These are phyloP conservation scores for Hypericum androsaemum DNA, from an alignment of 345 rosid genomes.

Conservation along the genomic window DNA sequence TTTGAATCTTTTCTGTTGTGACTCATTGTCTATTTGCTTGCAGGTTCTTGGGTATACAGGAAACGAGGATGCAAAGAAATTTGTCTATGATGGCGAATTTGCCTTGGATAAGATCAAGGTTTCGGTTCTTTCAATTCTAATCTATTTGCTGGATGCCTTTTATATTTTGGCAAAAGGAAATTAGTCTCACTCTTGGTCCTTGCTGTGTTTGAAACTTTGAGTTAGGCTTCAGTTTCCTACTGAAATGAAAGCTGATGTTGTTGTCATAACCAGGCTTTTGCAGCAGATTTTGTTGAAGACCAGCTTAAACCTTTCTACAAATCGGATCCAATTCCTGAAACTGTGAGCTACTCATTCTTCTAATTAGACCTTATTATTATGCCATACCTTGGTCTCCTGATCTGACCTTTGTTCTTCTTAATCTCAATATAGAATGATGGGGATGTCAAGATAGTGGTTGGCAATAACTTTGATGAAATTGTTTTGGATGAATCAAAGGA, in stretches of 20 bases:
- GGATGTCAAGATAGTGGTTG: conserved; percentile 94
- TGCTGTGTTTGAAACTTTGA: neutral
- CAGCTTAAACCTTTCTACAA: conserved; percentile 83
- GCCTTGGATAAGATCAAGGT: conserved; percentile 74
- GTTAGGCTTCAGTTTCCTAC: neutral
- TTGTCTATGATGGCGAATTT: conserved; percentile 52
- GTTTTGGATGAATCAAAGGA: conserved; percentile 94
- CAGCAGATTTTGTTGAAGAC: conserved; percentile 58
- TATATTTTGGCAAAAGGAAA: neutral
- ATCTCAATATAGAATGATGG: conserved; percentile 60
- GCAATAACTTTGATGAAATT: conserved; percentile 80
- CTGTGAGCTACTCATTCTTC: conserved; percentile 32
- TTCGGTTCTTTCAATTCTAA: conserved; percentile 5
- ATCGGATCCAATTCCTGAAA: conserved; percentile 91
- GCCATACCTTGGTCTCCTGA: neutral
- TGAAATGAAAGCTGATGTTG: too few species aligned
- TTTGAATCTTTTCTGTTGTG: neutral
- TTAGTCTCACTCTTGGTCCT: neutral
- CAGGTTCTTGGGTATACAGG: conserved; percentile 87
- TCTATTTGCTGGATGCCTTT: neutral
- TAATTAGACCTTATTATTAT: conserved; percentile 5
- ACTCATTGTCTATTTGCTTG: conserved; percentile 4
- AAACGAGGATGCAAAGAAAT: conserved; percentile 69
- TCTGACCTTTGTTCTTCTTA: conserved; percentile 12
- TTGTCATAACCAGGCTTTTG: conserved; percentile 41